Conservation (phyloP, 2,329 filamentous ascomycete species). For the Cucurbitaria berberidis region DNA sequence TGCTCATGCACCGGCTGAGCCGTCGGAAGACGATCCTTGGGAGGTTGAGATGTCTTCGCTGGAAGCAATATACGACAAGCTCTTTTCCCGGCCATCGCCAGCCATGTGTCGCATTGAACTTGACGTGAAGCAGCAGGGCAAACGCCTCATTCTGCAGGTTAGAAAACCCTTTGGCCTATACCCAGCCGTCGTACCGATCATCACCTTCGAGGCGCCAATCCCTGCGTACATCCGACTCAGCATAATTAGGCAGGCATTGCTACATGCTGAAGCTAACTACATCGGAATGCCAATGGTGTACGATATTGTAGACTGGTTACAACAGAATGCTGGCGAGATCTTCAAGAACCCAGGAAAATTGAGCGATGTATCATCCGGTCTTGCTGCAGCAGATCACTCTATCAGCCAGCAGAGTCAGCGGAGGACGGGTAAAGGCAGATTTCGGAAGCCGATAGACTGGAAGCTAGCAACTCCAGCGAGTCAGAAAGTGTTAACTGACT, state of each 20-base stretch:
- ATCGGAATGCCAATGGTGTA: constrained; percentile 90
- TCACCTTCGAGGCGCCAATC: constrained; percentile 71
- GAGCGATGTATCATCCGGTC: constrained; percentile 80
- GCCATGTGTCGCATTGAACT: constrained; percentile 75
- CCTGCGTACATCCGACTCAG: constrained; percentile 94
- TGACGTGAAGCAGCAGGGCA: constrained; percentile 54
- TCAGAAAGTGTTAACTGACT: constrained; percentile 65
- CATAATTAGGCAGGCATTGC: constrained; percentile 77
- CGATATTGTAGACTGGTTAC: constrained; percentile 88
- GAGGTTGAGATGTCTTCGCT: constrained; percentile 83
- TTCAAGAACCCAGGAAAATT: constrained; percentile 84
- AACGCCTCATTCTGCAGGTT: constrained; percentile 66
- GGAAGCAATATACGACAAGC: constrained; percentile 82
- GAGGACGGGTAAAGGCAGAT: constrained; percentile 26
- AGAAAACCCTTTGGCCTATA: constrained; percentile 73
- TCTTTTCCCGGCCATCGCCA: constrained; percentile 58
- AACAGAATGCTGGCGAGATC: constrained; percentile 80
- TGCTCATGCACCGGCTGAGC: constrained; percentile 52
- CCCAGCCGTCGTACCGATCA: constrained; percentile 69
- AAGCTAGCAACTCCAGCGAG: constrained; percentile 63
- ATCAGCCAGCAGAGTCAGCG: constrained; percentile 20
- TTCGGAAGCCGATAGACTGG: constrained; percentile 67
- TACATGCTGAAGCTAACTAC: constrained; percentile 72
- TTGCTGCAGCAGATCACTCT: constrained; percentile 58
- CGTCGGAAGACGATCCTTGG: constrained; percentile 68